Evolutionary conservation across 2,329 filamentous ascomycete genomes (phyloP).

Genomic region (Hawksworthiomyces lignivorus): DNA sequence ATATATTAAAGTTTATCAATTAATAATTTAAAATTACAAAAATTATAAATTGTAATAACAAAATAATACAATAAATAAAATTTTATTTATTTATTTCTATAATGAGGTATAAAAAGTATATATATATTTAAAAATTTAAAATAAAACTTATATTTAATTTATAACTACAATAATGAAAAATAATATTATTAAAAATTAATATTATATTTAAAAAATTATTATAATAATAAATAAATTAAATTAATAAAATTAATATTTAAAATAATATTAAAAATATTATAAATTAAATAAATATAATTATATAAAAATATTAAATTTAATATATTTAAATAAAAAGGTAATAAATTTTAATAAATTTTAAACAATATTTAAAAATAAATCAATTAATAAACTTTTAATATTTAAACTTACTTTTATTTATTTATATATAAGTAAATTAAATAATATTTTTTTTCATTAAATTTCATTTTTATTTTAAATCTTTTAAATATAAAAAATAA

Average conservation of each 20-base stretch:
- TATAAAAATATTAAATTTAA: no score
- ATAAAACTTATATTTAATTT: no score
- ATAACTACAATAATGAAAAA: background rate
- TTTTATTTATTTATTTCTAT: background rate
- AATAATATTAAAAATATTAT: background rate
- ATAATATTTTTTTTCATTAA: no score
- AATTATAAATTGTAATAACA: background rate
- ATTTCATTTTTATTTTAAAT: no score
- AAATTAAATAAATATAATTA: background rate
- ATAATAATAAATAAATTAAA: background rate
- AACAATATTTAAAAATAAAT: no score
- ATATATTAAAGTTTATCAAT: background rate
- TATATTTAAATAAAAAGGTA: background rate
- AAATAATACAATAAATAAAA: background rate
- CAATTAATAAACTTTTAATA: no score
- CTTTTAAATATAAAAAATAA: no score
- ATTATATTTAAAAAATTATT: background rate
- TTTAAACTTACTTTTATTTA: no score
- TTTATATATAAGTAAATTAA: no score
- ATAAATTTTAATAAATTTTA: no score
- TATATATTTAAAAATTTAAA: background rate
- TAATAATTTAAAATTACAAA: background rate
- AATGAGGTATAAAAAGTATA: no score
- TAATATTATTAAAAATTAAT: background rate
- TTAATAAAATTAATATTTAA: background rate